phyloP scores from a whole-genome alignment of 495 filamentous ascomycete genomes.

The Neurospora hispaniola region DNA sequence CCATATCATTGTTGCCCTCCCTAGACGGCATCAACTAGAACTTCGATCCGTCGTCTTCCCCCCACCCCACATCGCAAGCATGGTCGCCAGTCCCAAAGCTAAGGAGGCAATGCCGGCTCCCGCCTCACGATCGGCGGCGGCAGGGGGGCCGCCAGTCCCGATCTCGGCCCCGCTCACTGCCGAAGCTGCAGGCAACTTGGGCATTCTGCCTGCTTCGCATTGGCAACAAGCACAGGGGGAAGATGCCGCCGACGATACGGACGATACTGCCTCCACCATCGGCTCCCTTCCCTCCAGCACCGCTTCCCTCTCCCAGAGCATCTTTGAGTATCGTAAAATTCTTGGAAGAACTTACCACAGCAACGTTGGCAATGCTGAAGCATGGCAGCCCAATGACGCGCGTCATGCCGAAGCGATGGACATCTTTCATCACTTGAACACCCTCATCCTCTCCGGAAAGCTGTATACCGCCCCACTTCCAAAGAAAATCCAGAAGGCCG shows the following conservation, averaged over 20 bases:
- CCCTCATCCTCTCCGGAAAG: slow-evolving; percentile 38
- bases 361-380: slow-evolving; percentile 1
- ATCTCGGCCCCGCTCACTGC: neutral
- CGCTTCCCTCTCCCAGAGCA: slow-evolving; percentile 34
- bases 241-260: neutral
- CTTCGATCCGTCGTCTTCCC: neutral
- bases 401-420: slow-evolving; percentile 15
- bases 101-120: neutral
- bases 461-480: slow-evolving; percentile 46
- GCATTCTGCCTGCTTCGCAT: neutral
- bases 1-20: neutral
- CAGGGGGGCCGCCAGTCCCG: neutral
- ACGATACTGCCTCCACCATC: neutral
- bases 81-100: neutral
- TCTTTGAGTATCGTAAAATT: slow-evolving; percentile 35
- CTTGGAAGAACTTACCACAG: slow-evolving; percentile 31
- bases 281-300: slow-evolving; percentile 15
- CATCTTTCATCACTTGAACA: neutral
- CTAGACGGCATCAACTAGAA: neutral
- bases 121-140: neutral
- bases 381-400: slow-evolving; percentile 21
- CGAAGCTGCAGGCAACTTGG: neutral
- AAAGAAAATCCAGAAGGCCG: slow-evolving; percentile 32
- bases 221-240: neutral
- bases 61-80: neutral